These are phyloP conservation scores for Dendrobium huoshanense DNA, from an alignment of 106 monocot species.

Conservation along the genomic window DNA sequence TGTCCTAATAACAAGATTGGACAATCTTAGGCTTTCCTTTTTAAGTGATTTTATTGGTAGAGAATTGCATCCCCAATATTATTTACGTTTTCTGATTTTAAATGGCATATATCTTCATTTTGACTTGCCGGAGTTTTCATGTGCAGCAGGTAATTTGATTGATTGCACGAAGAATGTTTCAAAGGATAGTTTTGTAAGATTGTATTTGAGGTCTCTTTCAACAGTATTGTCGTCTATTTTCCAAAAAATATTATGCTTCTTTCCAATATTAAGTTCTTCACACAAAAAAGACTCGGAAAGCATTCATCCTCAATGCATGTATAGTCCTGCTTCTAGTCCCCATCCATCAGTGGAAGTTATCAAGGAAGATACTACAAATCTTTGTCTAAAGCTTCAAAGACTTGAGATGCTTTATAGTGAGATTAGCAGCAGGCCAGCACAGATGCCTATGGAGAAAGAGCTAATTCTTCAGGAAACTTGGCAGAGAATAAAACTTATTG, in stretches of 20 bases:
- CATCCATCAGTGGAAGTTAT: not conserved
- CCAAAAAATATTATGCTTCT: not conserved
- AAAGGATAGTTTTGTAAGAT: not conserved
- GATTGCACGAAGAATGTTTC: not conserved
- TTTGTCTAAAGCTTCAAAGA: not conserved
- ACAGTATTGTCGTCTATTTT: not conserved
- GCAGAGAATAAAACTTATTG: not conserved
- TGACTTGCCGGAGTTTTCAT: not conserved
- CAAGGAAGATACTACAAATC: not conserved
- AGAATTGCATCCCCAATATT: too few relatives aligned
- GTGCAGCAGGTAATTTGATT: not conserved
- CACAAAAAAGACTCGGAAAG: not conserved
- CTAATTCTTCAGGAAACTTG: not conserved
- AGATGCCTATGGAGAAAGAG: slow-evolving; percentile 1
- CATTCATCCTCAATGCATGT: not conserved
- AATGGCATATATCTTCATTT: not conserved
- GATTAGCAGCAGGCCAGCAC: not conserved
- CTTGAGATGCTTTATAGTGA: not conserved
- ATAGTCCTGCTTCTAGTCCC: not conserved
- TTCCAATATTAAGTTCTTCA: not conserved
- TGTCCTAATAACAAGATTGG: too few relatives aligned
- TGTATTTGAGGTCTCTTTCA: not conserved
- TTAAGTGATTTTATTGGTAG: too few relatives aligned
- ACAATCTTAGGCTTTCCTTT: too few relatives aligned
- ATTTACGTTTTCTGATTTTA: too few relatives aligned